These are phyloP conservation scores for Arabidopsis lyrata DNA, from an alignment of 441 rosid species.

Conservation along the genomic window DNA sequence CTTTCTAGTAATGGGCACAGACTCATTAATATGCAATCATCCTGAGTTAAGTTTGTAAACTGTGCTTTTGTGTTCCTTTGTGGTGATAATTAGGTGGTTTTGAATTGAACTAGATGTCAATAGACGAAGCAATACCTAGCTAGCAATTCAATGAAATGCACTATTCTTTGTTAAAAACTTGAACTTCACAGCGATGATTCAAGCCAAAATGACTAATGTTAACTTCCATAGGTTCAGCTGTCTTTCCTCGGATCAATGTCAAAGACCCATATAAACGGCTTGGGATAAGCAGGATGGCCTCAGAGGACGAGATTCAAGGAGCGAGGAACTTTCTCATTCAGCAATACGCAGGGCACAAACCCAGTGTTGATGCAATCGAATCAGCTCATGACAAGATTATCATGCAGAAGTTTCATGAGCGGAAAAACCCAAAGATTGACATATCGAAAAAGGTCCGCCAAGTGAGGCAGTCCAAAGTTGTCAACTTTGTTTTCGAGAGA, in stretches of 20 bases:
- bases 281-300: slow-evolving; percentile 93
- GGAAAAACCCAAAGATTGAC: slow-evolving; percentile 87
- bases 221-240: slow-evolving; percentile 52
- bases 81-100: slow-evolving; percentile 22
- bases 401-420: slow-evolving; percentile 92
- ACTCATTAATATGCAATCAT: not conserved
- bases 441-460: slow-evolving; percentile 75
- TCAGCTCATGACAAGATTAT: slow-evolving; percentile 94
- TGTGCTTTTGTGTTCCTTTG: not conserved
- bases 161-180: not conserved
- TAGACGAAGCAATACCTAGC: not conserved
- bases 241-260: slow-evolving; percentile 86
- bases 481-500: slow-evolving; percentile 74
- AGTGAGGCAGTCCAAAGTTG: slow-evolving; percentile 72
- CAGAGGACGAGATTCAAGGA: slow-evolving; percentile 92
- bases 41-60: slow-evolving; percentile 10
- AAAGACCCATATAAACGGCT: slow-evolving; percentile 91
- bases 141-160: not conserved
- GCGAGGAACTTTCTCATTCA: slow-evolving; percentile 91
- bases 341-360: slow-evolving; percentile 83
- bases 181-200: not conserved
- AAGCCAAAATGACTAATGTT: slow-evolving; percentile 18
- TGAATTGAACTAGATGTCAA: not conserved
- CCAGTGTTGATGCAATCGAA: slow-evolving; percentile 93
- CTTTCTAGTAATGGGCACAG: slow-evolving; percentile 8